Conservation (phyloP, 1,139 yeast genomes). For the Yamadazyma trypodendri region DNA sequence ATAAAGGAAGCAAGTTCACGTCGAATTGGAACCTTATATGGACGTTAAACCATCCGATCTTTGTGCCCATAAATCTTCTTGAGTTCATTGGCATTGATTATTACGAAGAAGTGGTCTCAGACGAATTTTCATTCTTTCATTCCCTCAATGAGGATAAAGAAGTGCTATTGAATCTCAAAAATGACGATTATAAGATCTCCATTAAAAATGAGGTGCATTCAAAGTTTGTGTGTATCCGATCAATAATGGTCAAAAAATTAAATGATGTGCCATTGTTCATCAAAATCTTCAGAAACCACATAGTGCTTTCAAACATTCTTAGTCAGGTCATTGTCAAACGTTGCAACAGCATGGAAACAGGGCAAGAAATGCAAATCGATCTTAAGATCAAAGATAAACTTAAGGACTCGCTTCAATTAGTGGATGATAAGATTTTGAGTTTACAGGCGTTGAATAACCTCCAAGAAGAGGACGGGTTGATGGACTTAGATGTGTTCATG, state of each 20-base stretch:
- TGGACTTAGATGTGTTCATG: conserved; percentile 15
- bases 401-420: conserved; percentile 36
- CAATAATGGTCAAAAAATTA: conserved; percentile 23
- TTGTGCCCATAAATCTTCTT: conserved; percentile 26
- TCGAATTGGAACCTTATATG: conserved; percentile 23
- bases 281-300: conserved; percentile 31
- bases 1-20: conserved; percentile 2
- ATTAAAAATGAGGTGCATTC: conserved; percentile 14
- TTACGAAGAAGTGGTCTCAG: conserved; percentile 8
- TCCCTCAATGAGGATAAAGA: conserved; percentile 22
- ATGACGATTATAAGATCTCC: conserved; percentile 4
- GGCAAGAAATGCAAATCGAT: conserved; percentile 12
- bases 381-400: conserved; percentile 28
- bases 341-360: conserved; percentile 3
- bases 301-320: conserved; percentile 27
- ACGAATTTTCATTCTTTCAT: conserved; percentile 14
- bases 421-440: conserved; percentile 42
- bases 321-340: conserved; percentile 6
- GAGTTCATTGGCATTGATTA: conserved; percentile 30
- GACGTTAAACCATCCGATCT: conserved; percentile 24
- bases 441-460: conserved; percentile 28
- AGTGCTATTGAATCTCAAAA: conserved; percentile 5
- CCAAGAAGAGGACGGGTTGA: conserved; percentile 16
- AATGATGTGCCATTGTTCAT: conserved; percentile 26
- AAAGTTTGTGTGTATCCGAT: conserved; percentile 21